Evolutionary conservation across 2,329 filamentous ascomycete genomes (phyloP), one percentile per base, ranked within the genome.

Genomic region (Neocatenulostroma microsporum): DNA sequence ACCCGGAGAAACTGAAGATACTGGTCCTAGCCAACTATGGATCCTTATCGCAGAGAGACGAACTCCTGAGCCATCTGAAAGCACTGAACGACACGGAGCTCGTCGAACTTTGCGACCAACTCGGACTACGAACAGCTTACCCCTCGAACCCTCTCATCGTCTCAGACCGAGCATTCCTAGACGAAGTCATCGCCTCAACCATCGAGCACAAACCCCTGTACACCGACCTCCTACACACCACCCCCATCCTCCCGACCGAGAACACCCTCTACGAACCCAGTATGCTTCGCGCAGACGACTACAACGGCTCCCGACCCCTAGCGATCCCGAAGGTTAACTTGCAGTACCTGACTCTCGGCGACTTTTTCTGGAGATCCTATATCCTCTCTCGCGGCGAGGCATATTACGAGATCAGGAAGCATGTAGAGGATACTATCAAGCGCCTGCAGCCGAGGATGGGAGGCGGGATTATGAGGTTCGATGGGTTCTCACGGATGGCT

Each of bases 341-440:
- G 19, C 91, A 98, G 56, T 98, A 98, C 61, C 70, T 98, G 11
- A 94, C 88, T 3, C 78, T 94, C 34, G 87, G 87, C 3, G 91
- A 98, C 60, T 98, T 98, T 51, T 66, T 98, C n/a, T 98, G 88
- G 87, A 77, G 93, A 44, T 87, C 89, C 0, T 81, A 96, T 53
- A 73, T 93, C 11, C 68, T 98, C 7, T 91, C 94, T 57, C 79
- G 89, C 26, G 84, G 81, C 40, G 91, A 98, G 60, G 76, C 89
- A 0, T 95, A 96, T 58, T 96, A 93, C 58, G 84, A 86, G 42
- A 89, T 98, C 41, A 78, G 87, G 30, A 89, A 87, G 54, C 86
- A 98, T 56, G 78, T 98, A 39, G 86, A 94, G 56, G 76, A 84
- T 32, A 78, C 82, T 5, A 58, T 96, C 34, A 84, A 83, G 54